Percentiles rank a stretch among this genome's conserved stretches.
Evolutionary conservation across 495 filamentous ascomycete genomes (phyloP).

Genomic region (Neurospora sp.): DNA sequence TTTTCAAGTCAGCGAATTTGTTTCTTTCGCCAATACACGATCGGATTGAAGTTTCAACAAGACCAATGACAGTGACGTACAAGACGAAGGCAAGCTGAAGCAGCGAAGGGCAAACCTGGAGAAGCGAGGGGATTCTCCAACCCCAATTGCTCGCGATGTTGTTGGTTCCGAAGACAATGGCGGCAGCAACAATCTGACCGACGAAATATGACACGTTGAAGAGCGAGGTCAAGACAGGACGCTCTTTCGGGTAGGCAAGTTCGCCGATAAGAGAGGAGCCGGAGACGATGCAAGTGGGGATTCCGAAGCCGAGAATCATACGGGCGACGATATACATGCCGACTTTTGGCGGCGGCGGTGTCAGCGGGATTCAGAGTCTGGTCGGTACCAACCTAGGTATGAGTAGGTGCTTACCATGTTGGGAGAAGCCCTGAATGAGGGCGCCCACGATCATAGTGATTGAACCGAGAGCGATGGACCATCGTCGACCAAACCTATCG

Average conservation of each 20-base stretch:
- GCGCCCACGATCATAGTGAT: conserved; percentile 48
- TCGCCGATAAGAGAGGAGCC: conserved; percentile 57
- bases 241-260: conserved; percentile 56
- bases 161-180: conserved; percentile 50
- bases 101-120: conserved; percentile 46
- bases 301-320: conserved; percentile 55
- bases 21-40: neutral
- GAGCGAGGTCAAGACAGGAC: conserved; percentile 53
- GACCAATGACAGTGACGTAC: conserved; percentile 6
- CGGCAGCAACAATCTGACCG: conserved; percentile 52
- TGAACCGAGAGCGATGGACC: conserved; percentile 50
- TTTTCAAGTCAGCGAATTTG: neutral
- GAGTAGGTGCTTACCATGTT: conserved; percentile 22
- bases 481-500: conserved; percentile 48
- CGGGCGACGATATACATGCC: conserved; percentile 58
- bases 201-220: conserved; percentile 60
- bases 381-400: no score
- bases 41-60: neutral
- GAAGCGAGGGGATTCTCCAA: conserved; percentile 55
- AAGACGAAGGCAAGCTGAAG: conserved; percentile 47
- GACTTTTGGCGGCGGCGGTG: conserved; percentile 11
- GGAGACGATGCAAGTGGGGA: conserved; percentile 54
- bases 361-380: neutral
- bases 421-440: conserved; percentile 36
- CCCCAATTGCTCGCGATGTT: conserved; percentile 46